Evolutionary conservation across 805 yeast species (phyloP).

Genomic region (Kazachstania psychrophila): DNA sequence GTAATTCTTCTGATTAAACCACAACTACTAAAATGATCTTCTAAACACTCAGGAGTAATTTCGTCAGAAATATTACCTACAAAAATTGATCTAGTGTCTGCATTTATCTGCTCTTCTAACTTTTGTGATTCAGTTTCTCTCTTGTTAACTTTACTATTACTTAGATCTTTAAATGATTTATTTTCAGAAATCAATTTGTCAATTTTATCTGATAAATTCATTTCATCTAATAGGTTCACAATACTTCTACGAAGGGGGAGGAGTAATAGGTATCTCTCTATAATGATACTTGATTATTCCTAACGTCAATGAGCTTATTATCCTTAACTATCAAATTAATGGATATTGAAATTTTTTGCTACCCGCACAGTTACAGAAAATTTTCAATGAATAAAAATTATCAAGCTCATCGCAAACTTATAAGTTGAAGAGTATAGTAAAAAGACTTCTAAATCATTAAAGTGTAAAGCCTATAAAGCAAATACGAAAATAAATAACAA

Average conservation of each 20-base stretch:
- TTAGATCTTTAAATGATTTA: background rate
- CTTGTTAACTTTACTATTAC: background rate
- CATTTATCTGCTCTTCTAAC: slow-evolving; percentile 32
- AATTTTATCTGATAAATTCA: no score
- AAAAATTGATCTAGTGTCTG: slow-evolving; percentile 45
- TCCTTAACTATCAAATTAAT: no score
- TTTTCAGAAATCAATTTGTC: no score
- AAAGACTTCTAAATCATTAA: background rate
- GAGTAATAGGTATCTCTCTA: no score
- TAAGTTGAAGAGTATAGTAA: background rate
- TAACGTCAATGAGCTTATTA: no score
- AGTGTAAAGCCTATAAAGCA: background rate
- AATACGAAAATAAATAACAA: background rate
- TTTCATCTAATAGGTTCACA: no score
- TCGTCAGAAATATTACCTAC: slow-evolving; percentile 43
- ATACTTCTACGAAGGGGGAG: no score
- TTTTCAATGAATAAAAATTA: background rate
- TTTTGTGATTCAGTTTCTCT: slow-evolving; percentile 1
- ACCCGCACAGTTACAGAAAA: background rate
- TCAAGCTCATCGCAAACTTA: background rate
- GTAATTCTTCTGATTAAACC: slow-evolving; percentile 47
- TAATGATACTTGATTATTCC: no score
- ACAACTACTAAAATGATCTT: slow-evolving; percentile 35
- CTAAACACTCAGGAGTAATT: slow-evolving; percentile 43
- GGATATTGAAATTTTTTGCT: no score